Base-by-base conservation (phyloP, 257 asterid genomes). In the Solanum sejunctum region DNA sequence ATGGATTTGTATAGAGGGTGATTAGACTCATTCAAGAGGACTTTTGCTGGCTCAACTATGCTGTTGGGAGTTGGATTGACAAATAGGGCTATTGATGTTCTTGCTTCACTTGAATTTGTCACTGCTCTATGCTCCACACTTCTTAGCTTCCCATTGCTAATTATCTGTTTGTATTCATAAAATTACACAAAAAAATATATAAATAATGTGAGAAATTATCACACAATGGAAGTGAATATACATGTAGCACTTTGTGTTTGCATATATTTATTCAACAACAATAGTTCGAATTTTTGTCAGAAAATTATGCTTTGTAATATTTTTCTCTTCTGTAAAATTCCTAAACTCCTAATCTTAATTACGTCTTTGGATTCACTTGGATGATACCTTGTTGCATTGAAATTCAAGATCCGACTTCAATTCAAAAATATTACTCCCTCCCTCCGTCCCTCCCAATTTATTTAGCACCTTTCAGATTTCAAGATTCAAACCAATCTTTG, bases 91-190 rank as follows among this genome's bases (percentile, higher is more conserved):
- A 95, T 91, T 32, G 95, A 92, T 8, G 91, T 92, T 82, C 97
- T 85, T 8, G 86, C 79, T 85, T 85, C 91, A 3, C 81, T 80
- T 6, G 87, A 26, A 86, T 92, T 91, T 45, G 95, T 92, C 85
- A 93, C 85, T 56, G 91, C 98, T 57, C 97, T 87, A 81, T 95
- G 98, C 43, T 88, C 81, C 1, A 91, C 89, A 78, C 97, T 93
- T 10, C 80, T 82, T 26, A 93, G 85, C 79, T 83, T 93, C 72
- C 93, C 95, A 32, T 93, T 93, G 21, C 94, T 92, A 28, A 93
- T 88, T 36, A 93, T 91, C 97, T 93, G 39, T 12, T 41, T 41
- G 41, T 54, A 41, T 70, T 41, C 7, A 47, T 7, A 3, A 43
- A 47, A 72, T 18, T 4, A 39, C 20, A 64, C 12, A 7, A 15